These are phyloP conservation scores for Rosa multiflora DNA, from an alignment of 306 rosid species.

Conservation along the genomic window DNA sequence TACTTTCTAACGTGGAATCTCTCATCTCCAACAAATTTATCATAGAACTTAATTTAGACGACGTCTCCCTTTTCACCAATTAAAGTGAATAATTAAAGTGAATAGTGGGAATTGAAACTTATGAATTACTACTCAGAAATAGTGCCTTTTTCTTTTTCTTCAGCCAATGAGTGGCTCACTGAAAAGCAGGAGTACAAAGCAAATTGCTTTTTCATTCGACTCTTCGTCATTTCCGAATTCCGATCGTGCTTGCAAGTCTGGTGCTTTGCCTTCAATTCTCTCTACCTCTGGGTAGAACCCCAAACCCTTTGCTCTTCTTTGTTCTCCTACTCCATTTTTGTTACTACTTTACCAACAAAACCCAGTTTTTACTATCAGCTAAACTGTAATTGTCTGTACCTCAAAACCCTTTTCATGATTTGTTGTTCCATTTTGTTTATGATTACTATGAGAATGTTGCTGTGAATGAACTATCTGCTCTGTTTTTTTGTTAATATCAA, in stretches of 20 bases:
- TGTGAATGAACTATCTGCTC: background rate
- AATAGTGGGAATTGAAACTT: no score
- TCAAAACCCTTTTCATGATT: background rate
- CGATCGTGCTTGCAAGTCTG: background rate
- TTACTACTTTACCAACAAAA: background rate
- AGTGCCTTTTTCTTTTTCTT: no score
- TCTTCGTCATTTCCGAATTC: background rate
- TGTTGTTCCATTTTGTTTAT: background rate
- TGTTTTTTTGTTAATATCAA: background rate
- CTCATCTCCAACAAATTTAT: no score
- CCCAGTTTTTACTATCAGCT: background rate
- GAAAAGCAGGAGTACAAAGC: background rate
- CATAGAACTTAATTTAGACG: no score
- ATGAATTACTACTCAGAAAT: no score
- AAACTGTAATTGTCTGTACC: no score
- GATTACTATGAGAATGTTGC: background rate
- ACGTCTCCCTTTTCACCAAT: no score
- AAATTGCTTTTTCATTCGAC: background rate
- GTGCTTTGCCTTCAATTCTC: constrained; percentile 1
- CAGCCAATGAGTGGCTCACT: no score
- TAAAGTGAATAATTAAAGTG: no score
- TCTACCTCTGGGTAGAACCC: background rate
- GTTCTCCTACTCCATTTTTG: background rate
- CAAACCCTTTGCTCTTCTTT: background rate
- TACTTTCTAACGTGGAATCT: no score